Base-by-base conservation (phyloP, 1,139 yeast genomes). In the Saccharomyces hybrid region DNA sequence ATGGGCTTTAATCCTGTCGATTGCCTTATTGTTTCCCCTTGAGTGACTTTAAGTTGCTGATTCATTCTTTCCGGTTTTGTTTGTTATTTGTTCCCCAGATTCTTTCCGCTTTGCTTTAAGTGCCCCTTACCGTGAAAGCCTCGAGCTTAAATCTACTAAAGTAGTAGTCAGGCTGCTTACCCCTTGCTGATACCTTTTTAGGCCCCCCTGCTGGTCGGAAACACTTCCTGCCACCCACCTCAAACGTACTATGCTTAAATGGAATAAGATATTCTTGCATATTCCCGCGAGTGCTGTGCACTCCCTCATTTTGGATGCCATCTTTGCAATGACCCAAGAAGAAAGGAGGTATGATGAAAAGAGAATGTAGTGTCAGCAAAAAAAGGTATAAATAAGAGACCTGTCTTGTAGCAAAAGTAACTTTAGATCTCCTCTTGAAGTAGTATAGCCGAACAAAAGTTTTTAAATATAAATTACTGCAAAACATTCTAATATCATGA, bases 91-190 rank as follows among this genome's bases (percentile, higher is more conserved):
- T 38, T 38, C 44, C 44, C 44, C 26, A 23, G 42, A 14, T 28
- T 42, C 49, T 42, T 44, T n/a, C 32, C 31, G 42, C 27, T 49
- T 38, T 23, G 28, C 14, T 14, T 41, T 27, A 5, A 19, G 29
- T 13, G 23, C 27, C 38, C n/a, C 34, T 31, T 26, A 16, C 50
- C 31, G 44, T 27, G 49, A 19, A 50, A 50, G 34, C 49, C 52
- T 23, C 48, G 54, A 38, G 44, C 9, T 38, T 16, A 38, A 38
- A 38, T 0, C 11, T 3, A 16, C 3, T 9, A 11, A 6, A 38
- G 2, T 38, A 38, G 5, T 38, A 38, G 8, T 8, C 25, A 38
- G 25, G 44, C 6, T 38, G 25, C 44, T 38, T 0, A 38, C 44
- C 44, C 44, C 44, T 8, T 38, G 44, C n/a, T 38, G n/a, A 38